Conservation (phyloP, 768 basidiomycete genomes). For the Suillus lakei region DNA sequence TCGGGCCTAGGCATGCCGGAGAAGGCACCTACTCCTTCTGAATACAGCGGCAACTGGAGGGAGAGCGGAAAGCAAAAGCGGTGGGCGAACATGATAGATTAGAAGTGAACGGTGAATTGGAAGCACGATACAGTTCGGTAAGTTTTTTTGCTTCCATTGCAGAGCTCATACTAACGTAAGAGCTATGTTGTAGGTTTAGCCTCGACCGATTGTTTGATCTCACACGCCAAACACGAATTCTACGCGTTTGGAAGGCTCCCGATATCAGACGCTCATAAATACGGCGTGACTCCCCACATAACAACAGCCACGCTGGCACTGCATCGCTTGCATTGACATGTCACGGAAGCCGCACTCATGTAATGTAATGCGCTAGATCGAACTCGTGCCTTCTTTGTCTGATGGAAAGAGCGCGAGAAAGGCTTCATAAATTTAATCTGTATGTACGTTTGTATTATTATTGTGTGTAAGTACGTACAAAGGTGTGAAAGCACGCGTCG, state of each 20-base stretch:
- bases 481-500: constrained; percentile 12
- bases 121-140: neutral
- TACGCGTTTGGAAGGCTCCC: neutral
- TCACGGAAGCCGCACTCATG: neutral
- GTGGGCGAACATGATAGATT: constrained; percentile 32
- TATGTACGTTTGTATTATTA: constrained; percentile 1
- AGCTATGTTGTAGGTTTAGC: neutral
- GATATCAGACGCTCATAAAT: neutral
- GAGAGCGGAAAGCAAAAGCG: constrained; percentile 45
- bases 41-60: constrained; percentile 42
- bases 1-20: constrained; percentile 59
- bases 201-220: neutral
- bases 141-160: neutral
- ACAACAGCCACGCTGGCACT: neutral
- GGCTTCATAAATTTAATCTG: neutral
- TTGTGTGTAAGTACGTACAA: constrained; percentile 2
- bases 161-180: neutral
- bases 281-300: neutral
- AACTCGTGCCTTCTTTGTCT: constrained; percentile 5
- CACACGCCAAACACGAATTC: neutral
- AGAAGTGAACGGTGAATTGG: neutral
- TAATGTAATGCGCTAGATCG: neutral
- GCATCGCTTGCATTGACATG: neutral
- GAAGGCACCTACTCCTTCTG: constrained; percentile 21
- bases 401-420: constrained; percentile 5